A percentile compares a stretch with the other conserved stretches of the same genome.
phyloP scores from a whole-genome alignment of 768 basidiomycete species.

The Tylopilus felleus region DNA sequence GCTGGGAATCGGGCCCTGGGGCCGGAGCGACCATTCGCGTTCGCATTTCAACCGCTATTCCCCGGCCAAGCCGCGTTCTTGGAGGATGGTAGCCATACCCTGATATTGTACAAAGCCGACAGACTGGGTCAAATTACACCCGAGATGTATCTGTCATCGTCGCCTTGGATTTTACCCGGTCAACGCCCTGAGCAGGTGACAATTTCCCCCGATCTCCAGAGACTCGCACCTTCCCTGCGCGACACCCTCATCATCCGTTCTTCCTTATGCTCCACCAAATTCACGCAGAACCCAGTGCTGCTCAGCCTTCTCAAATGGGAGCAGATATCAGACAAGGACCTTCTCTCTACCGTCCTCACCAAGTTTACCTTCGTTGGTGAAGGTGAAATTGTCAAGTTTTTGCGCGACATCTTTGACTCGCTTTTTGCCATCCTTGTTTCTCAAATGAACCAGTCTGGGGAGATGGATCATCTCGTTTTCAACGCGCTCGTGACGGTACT shows the following conservation, averaged over 20 bases:
- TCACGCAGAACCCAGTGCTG: slow-evolving; percentile 86
- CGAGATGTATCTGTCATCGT: slow-evolving; percentile 68
- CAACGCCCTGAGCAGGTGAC: slow-evolving; percentile 58
- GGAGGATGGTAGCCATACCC: slow-evolving; percentile 83
- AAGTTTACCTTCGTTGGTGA: slow-evolving; percentile 93
- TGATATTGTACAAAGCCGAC: slow-evolving; percentile 84
- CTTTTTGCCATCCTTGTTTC: slow-evolving; percentile 88
- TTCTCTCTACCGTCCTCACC: slow-evolving; percentile 67
- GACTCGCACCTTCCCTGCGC: slow-evolving; percentile 62
- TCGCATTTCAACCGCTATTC: slow-evolving; percentile 87
- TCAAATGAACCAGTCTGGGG: slow-evolving; percentile 63
- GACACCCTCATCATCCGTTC: slow-evolving; percentile 82
- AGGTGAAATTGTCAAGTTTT: slow-evolving; percentile 91
- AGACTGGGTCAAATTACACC: slow-evolving; percentile 58
- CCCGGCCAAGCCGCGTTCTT: slow-evolving; percentile 73
- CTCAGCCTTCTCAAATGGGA: slow-evolving; percentile 83
- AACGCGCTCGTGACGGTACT: slow-evolving; percentile 88
- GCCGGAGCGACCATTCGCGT: slow-evolving; percentile 81
- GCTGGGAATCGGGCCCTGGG: slow-evolving; percentile 46
- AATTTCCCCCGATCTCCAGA: slow-evolving; percentile 58
- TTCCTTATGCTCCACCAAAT: slow-evolving; percentile 88
- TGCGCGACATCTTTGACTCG: slow-evolving; percentile 87
- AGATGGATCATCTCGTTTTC: slow-evolving; percentile 85
- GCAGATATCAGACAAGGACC: slow-evolving; percentile 56
- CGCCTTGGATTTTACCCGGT: slow-evolving; percentile 54